Percentiles rank a stretch among this genome's conserved stretches.
These are phyloP conservation scores for Aspergillus pseudoviridinutans DNA, from an alignment of 2,329 filamentous ascomycete species.

Conservation along the genomic window DNA sequence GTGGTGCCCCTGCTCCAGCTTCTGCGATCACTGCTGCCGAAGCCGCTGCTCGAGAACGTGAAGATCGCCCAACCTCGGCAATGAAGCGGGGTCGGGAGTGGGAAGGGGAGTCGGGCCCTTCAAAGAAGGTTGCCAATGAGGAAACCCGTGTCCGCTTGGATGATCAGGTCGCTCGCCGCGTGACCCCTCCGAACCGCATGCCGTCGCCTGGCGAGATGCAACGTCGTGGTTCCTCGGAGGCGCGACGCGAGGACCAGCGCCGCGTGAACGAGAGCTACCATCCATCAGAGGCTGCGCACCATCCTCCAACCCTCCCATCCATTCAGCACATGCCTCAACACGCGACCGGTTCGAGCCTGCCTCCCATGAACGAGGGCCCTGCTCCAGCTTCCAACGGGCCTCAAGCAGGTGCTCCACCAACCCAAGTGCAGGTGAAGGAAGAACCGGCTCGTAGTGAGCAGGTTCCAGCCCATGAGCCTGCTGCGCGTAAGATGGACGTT, in stretches of 20 bases:
- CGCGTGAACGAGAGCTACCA: conserved; percentile 77
- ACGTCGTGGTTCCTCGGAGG: conserved; percentile 74
- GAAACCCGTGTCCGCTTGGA: conserved; percentile 83
- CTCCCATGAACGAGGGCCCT: conserved; percentile 50
- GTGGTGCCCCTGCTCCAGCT: conserved; percentile 64
- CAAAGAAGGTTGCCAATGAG: conserved; percentile 84
- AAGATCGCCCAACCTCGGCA: conserved; percentile 72
- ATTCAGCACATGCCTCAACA: conserved; percentile 43
- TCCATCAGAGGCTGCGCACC: conserved; percentile 87
- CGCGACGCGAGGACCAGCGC: conserved; percentile 64
- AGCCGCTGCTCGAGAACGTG: conserved; percentile 60
- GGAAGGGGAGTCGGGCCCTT: conserved; percentile 69
- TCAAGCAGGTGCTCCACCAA: conserved; percentile 30
- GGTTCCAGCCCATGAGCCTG: conserved; percentile 66
- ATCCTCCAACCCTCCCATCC: conserved; percentile 61
- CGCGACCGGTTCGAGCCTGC: conserved; percentile 53
- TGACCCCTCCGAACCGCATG: conserved; percentile 50
- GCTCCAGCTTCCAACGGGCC: conserved; percentile 41
- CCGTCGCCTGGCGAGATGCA: conserved; percentile 67
- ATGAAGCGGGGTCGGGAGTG: conserved; percentile 87
- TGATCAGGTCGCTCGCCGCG: conserved; percentile 74
- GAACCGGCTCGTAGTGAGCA: conserved; percentile 50
- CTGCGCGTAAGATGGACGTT: conserved; percentile 91
- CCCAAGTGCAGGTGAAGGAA: conserved; percentile 55
- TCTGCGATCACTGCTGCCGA: conserved; percentile 66